Evolutionary conservation across 805 yeast genomes (phyloP).

Genomic region (Kodamaea laetipori): DNA sequence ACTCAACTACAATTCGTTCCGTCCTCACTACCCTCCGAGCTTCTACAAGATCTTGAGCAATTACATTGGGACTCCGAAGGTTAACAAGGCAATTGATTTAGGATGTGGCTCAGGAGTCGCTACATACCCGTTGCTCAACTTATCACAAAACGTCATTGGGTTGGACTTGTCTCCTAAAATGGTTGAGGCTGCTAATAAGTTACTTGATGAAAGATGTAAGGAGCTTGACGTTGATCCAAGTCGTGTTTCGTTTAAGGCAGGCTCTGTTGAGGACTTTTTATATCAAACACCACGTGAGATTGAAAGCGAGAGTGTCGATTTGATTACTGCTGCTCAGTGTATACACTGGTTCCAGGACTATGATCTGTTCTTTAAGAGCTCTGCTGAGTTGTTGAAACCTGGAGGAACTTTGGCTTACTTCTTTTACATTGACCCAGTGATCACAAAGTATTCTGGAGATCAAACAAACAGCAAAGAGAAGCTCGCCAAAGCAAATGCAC

Average conservation of each 20-base stretch:
- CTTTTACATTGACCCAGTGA: slow-evolving; percentile 44
- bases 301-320: slow-evolving; percentile 28
- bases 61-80: slow-evolving; percentile 20
- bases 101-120: slow-evolving; percentile 62
- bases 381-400: slow-evolving; percentile 37
- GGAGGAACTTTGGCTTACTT: slow-evolving; percentile 48
- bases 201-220: slow-evolving; percentile 19
- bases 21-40: slow-evolving; percentile 44
- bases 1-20: slow-evolving; percentile 38
- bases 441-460: slow-evolving; percentile 28
- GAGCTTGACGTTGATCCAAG: slow-evolving; percentile 15
- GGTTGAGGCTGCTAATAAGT: slow-evolving; percentile 46
- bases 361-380: slow-evolving; percentile 32
- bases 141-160: slow-evolving; percentile 43
- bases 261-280: slow-evolving; percentile 32
- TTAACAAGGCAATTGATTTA: slow-evolving; percentile 35
- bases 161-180: slow-evolving; percentile 50
- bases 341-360: slow-evolving; percentile 45
- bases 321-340: slow-evolving; percentile 46
- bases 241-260: slow-evolving; percentile 35
- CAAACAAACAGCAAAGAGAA: slow-evolving; percentile 15
- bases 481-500: slow-evolving; percentile 23
- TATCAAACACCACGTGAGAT: slow-evolving; percentile 16
- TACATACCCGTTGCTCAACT: slow-evolving; percentile 43
- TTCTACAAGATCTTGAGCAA: slow-evolving; percentile 34